These are phyloP conservation scores for Chaetomiaceae sp. DNA, from an alignment of 2,329 filamentous ascomycete genomes.

Conservation along the genomic window DNA sequence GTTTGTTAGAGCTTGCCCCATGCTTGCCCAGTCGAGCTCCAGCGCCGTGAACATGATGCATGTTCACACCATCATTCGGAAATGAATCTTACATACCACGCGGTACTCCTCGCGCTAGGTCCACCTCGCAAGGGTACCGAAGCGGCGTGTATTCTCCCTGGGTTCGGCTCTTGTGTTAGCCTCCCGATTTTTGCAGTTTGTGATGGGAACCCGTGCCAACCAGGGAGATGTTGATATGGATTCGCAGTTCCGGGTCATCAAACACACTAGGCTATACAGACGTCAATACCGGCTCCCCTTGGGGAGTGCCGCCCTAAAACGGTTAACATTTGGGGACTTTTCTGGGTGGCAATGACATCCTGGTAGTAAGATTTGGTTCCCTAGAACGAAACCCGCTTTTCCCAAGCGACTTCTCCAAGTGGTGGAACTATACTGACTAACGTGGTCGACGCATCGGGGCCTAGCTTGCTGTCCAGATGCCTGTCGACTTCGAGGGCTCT, in stretches of 20 bases:
- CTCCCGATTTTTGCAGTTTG: too few species aligned
- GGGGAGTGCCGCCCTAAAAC: too few species aligned
- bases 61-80: slow-evolving; percentile 43
- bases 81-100: slow-evolving; percentile 39
- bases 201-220: slow-evolving; percentile 24
- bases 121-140: slow-evolving; percentile 43
- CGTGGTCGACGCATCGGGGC: slow-evolving; percentile 13
- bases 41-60: slow-evolving; percentile 49
- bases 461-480: slow-evolving; percentile 14
- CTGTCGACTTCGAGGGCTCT: slow-evolving; percentile 14
- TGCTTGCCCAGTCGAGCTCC: slow-evolving; percentile 47
- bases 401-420: slow-evolving; percentile 29
- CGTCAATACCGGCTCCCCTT: background rate
- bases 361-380: slow-evolving; percentile 27
- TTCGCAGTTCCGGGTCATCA: slow-evolving; percentile 36
- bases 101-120: slow-evolving; percentile 38
- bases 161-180: too few species aligned
- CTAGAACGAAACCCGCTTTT: slow-evolving; percentile 35
- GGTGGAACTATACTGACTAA: slow-evolving; percentile 25
- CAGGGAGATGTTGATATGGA: slow-evolving; percentile 32
- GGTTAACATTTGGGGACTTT: too few species aligned
- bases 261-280: slow-evolving; percentile 32
- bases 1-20: slow-evolving; percentile 45
- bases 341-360: slow-evolving; percentile 37
- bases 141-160: slow-evolving; percentile 43